A percentile compares a stretch with the other conserved stretches of the same genome.
phyloP scores from a whole-genome alignment of 2,329 filamentous ascomycete species.

The Coniochaeta sp. region DNA sequence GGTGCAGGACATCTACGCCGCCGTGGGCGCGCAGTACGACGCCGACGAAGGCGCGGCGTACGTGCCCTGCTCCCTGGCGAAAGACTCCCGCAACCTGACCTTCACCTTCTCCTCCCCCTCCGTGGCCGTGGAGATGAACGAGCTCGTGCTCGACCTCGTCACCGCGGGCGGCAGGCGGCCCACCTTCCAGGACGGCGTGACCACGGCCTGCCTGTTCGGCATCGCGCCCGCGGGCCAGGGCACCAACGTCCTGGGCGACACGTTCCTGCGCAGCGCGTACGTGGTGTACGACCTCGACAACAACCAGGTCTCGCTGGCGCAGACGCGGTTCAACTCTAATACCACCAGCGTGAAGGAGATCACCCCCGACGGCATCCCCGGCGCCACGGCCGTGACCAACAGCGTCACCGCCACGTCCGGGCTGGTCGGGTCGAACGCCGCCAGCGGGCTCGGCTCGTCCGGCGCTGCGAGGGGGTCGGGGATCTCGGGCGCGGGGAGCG shows the following conservation, averaged over 20 bases:
- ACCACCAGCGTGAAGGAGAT: constrained; percentile 48
- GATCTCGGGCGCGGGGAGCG: not conserved
- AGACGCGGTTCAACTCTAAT: constrained; percentile 55
- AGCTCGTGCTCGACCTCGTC: constrained; percentile 50
- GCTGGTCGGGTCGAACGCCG: constrained; percentile 13
- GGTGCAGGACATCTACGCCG: constrained; percentile 45
- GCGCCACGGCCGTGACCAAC: constrained; percentile 41
- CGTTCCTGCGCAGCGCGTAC: constrained; percentile 68
- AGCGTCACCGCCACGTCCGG: constrained; percentile 42
- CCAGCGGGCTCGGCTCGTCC: not conserved
- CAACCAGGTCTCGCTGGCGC: constrained; percentile 63
- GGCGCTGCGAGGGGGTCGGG: not conserved
- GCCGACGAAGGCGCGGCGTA: constrained; percentile 46
- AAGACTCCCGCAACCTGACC: constrained; percentile 32
- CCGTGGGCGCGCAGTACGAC: constrained; percentile 53
- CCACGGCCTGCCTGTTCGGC: constrained; percentile 61
- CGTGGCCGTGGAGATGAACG: constrained; percentile 49
- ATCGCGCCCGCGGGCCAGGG: constrained; percentile 49
- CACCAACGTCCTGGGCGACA: constrained; percentile 63
- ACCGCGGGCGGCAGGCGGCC: constrained; percentile 38
- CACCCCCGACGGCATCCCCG: constrained; percentile 36
- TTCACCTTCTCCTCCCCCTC: constrained; percentile 47
- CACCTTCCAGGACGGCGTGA: constrained; percentile 42
- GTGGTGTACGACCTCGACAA: constrained; percentile 69
- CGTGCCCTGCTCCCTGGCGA: constrained; percentile 49